Evolutionary conservation across 148 eudicot genomes (phyloP), one percentile per base, ranked within the genome.

Genomic region (Heliamphora exappendiculata): DNA sequence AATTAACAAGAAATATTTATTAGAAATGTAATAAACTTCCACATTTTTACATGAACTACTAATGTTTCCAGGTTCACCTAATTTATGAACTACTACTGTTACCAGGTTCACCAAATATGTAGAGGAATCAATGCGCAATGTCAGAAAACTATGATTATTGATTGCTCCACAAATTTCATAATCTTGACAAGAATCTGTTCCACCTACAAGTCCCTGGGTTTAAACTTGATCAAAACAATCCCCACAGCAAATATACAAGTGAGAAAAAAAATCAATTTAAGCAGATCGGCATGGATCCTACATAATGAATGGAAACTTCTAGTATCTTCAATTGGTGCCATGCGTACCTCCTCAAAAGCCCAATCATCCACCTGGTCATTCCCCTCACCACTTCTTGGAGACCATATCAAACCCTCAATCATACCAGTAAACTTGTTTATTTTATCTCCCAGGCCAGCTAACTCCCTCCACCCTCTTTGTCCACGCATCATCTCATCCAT

Each of bases 401-500:
- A 93, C 99, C 99, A 96, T 81, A 96, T 96, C 26, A 96, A 80
- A 54, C 99, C 98, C 84, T 96, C 99, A 50, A 96, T 87, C 91
- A 96, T 91, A 78, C 99, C 98, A 62, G 89, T 88, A 67, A 96
- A 91, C 85, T 96, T 96, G 86, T 96, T 91, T 37, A 96, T 79
- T 83, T 93, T 96, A 84, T 96, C 99, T 71, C 99, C 99, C 76
- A 96, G 73, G 81, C 87, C 63, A 66, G 99, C 96, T 64, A 96
- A 82, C 78, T 96, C 99, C 76, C 99, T 89, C 99, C 99, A 96
- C 37, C 99, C 99, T 89, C 98, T 85, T 84, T 96, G 99, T 67
- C 99, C 99, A 78, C 94, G 94, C 99, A 96, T 96, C 99, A 96
- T 96, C 78, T 96, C 99, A 86, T 96, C 99, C 99, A 96, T 96